Conservation (phyloP, 495 filamentous ascomycete genomes). For the Daldinia bambusicola region DNA sequence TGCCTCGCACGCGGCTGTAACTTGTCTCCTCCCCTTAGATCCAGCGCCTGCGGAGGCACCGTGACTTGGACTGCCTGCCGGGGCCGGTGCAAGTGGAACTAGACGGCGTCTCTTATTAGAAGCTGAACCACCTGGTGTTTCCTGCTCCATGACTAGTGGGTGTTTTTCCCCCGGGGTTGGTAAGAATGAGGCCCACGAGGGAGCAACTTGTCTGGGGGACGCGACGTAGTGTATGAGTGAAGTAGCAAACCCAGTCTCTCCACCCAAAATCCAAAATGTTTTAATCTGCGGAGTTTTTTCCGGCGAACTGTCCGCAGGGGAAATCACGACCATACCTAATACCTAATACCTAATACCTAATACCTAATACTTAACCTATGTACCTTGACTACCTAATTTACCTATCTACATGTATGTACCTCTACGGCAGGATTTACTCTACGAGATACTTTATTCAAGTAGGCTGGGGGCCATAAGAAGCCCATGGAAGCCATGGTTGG, state of each 20-base stretch:
- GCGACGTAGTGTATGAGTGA: constrained; percentile 6
- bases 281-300: constrained; percentile 36
- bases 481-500: not conserved
- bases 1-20: constrained; percentile 64
- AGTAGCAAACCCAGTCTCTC: not conserved
- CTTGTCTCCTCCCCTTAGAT: constrained; percentile 51
- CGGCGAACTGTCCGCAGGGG: constrained; percentile 13
- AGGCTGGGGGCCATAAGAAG: not conserved
- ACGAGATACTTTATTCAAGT: constrained; percentile 7
- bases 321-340: not conserved
- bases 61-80: constrained; percentile 20
- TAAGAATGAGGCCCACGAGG: not conserved
- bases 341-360: no score
- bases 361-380: no score
- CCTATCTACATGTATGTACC: no score
- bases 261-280: not conserved
- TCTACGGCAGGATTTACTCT: not conserved
- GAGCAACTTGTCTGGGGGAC: constrained; percentile 5
- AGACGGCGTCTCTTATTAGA: constrained; percentile 20
- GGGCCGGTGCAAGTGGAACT: constrained; percentile 33
- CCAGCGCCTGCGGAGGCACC: constrained; percentile 12
- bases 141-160: constrained; percentile 23
- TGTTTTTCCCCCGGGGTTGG: not conserved
- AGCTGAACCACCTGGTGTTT: not conserved
- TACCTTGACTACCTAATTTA: no score